Percentiles rank a stretch among this genome's conserved stretches.
Evolutionary conservation across 139 green algal genomes (phyloP).

Genomic region (Parachlorella kessleri): DNA sequence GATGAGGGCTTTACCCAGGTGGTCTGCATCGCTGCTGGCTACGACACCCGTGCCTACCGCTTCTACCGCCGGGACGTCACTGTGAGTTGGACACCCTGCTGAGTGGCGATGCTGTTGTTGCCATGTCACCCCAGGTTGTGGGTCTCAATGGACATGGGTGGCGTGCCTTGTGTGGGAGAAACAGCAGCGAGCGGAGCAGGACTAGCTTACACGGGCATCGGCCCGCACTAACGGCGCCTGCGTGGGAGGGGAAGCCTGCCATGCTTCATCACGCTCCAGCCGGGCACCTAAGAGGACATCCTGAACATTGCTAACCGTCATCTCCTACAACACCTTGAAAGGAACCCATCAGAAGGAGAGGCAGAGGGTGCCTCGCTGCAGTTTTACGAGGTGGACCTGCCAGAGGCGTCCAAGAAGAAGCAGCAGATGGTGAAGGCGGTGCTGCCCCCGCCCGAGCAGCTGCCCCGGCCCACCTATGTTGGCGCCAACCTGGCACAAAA

Average conservation of each 20-base stretch:
- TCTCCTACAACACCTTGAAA: no score
- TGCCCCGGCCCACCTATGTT: constrained; percentile 57
- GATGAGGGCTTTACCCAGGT: constrained; percentile 64
- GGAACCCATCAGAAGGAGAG: no score
- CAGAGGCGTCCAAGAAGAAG: constrained; percentile 57
- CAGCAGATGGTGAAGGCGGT: constrained; percentile 54
- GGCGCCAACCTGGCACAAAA: constrained; percentile 58
- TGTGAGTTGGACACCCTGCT: background rate
- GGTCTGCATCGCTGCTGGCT: constrained; percentile 69
- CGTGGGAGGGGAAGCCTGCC: no score
- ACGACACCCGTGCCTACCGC: constrained; percentile 73
- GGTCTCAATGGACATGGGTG: background rate
- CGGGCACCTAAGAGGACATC: background rate
- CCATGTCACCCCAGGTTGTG: background rate
- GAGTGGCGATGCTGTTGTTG: background rate
- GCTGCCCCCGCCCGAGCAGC: constrained; percentile 33
- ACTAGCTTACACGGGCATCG: no score
- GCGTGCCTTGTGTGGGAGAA: no score
- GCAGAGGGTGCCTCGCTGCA: constrained; percentile 18
- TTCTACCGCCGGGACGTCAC: constrained; percentile 34
- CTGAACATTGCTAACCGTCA: background rate
- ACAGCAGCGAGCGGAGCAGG: no score
- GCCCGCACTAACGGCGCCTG: no score
- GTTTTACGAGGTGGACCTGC: constrained; percentile 75
- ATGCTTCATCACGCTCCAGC: no score